Percentiles rank a stretch among this genome's conserved stretches.
Evolutionary conservation across 306 rosid species (phyloP).

Genomic region (Delonix regia): DNA sequence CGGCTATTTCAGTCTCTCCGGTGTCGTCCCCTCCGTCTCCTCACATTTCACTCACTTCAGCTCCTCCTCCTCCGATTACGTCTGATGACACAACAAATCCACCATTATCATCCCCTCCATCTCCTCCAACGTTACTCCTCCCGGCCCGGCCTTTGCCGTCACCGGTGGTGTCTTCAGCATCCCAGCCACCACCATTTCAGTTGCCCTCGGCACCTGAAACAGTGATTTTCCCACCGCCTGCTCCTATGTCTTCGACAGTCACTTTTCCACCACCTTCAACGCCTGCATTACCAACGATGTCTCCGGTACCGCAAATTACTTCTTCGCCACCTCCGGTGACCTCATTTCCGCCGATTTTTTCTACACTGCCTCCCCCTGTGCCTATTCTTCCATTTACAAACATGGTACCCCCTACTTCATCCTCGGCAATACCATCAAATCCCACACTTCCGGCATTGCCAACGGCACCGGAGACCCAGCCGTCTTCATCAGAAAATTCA

Average conservation of each 20-base stretch:
- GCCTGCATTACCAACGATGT: not conserved
- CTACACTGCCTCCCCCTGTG: slow-evolving; percentile 14
- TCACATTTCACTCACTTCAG: not conserved
- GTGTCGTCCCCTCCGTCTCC: slow-evolving; percentile 29
- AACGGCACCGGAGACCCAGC: not conserved
- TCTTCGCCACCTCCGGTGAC: slow-evolving; percentile 18
- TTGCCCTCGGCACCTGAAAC: not conserved
- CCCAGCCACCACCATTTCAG: slow-evolving; percentile 23
- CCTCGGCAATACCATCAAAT: not conserved
- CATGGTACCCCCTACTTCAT: not conserved
- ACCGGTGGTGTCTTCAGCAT: not conserved
- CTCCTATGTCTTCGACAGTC: not conserved
- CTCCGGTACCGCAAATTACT: slow-evolving; percentile 8
- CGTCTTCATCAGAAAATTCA: not conserved
- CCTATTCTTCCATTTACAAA: not conserved
- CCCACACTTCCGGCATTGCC: not conserved
- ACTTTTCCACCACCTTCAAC: not conserved
- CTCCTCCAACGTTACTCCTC: not conserved
- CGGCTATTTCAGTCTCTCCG: not conserved
- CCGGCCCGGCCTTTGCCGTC: slow-evolving; percentile 10
- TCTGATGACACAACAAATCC: not conserved
- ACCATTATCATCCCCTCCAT: not conserved
- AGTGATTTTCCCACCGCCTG: not conserved
- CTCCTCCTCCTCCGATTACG: slow-evolving; percentile 3
- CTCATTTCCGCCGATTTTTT: not conserved